Percentiles rank a stretch among this genome's conserved stretches.
Conservation (phyloP, 2,329 filamentous ascomycete species). For the Pseudogymnoascus sp. region DNA sequence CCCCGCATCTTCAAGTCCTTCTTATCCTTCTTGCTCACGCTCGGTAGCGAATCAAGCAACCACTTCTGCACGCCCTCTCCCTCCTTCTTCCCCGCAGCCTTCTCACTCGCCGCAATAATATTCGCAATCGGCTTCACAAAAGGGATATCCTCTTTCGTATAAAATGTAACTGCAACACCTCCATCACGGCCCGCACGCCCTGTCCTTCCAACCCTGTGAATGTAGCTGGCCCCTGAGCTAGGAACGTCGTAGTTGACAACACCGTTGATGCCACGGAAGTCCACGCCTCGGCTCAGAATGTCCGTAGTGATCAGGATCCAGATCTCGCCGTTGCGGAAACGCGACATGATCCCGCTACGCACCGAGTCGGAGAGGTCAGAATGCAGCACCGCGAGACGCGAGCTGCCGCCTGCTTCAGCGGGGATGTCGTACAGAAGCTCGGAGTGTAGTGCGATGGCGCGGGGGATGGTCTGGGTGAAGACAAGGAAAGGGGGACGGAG, state of each 20-base stretch:
- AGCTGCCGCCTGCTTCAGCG: constrained; percentile 72
- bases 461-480: constrained; percentile 91
- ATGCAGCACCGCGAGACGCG: constrained; percentile 83
- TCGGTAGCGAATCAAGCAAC: constrained; percentile 80
- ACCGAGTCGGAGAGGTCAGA: constrained; percentile 71
- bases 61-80: constrained; percentile 65
- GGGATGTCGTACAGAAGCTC: constrained; percentile 95
- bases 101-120: constrained; percentile 78
- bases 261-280: constrained; percentile 90
- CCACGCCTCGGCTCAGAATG: constrained; percentile 81
- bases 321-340: constrained; percentile 83
- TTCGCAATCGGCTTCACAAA: constrained; percentile 88
- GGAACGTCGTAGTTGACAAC: constrained; percentile 98
- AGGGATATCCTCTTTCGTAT: constrained; percentile 89
- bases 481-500: constrained; percentile 86
- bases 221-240: constrained; percentile 79
- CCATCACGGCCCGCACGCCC: constrained; percentile 81
- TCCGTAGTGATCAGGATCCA: constrained; percentile 98
- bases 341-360: constrained; percentile 75
- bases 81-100: constrained; percentile 49
- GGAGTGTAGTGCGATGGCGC: constrained; percentile 77
- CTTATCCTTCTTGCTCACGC: constrained; percentile 74
- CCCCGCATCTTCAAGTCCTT: constrained; percentile 75
- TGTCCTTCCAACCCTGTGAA: constrained; percentile 87
- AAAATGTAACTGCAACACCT: constrained; percentile 86